phyloP scores from a whole-genome alignment of 148 eudicot species.

The Bassia scoparia region DNA sequence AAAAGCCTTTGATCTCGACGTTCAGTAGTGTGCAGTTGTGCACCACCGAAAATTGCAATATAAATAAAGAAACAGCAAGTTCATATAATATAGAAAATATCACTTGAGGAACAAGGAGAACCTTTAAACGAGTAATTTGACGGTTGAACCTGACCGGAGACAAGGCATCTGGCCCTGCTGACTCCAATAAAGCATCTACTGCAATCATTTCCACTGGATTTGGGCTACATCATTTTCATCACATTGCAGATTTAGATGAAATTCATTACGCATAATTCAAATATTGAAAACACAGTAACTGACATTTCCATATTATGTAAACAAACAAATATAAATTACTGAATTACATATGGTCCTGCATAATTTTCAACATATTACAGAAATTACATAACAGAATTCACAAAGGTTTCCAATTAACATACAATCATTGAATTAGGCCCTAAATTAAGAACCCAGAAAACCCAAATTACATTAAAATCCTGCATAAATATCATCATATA shows the following conservation, averaged over 20 bases:
- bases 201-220: constrained; percentile 83
- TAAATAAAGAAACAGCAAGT: not conserved
- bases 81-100: not conserved
- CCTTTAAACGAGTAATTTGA: constrained; percentile 89
- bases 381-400: too few species aligned
- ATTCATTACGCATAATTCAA: too few species aligned
- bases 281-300: too few species aligned
- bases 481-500: too few species aligned
- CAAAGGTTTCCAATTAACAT: too few species aligned
- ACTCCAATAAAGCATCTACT: constrained; percentile 74
- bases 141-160: constrained; percentile 81
- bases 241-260: not conserved
- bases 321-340: too few species aligned
- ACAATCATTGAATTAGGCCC: too few species aligned
- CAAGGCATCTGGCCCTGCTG: constrained; percentile 99
- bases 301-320: too few species aligned
- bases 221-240: constrained; percentile 46
- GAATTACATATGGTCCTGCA: too few species aligned
- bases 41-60: not conserved
- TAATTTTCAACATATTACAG: too few species aligned
- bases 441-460: too few species aligned
- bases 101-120: constrained; percentile 17
- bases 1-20: not conserved
- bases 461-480: too few species aligned
- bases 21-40: not conserved